Base-by-base conservation (phyloP, 2,329 filamentous ascomycete species). In the Simplicillium sp. region DNA sequence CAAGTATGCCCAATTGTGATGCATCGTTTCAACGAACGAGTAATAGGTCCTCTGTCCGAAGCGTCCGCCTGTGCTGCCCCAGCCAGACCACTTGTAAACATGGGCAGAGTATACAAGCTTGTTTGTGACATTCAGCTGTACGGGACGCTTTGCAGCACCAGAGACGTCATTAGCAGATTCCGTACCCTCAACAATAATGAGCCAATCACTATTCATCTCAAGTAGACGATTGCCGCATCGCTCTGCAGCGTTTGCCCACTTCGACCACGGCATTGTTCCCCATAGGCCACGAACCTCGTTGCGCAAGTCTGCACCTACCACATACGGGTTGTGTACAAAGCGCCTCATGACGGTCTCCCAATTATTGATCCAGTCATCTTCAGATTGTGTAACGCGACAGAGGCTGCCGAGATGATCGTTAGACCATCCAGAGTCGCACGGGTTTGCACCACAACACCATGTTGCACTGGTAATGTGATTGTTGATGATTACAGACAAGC, bases 31-130 rank as follows among this genome's bases (percentile, higher is more conserved):
- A 18, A 68, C 72, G 52, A 84, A 84, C n/a, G 75, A 77, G 11
- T 65, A 61, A 54, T 83, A 84, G 25, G 62, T 62, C 6, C 80
- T 71, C 56, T 73, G 72, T 8, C 73, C 66, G 55, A 79, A 84
- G 4, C 77, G 71, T 3, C 77, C 76, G 25, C 67, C 71, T 45
- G 66, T 54, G 48, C 70, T 75, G 31, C 79, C 78, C 81, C 80
- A 84, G 41, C 81, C 80, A 13, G 77, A 82, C 80, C 80, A 84
- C 28, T 68, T 65, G 55, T 84, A 84, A 16, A 83, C 78, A 55
- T 84, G 80, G 2, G 77, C 71, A 44, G 77, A 80, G 61, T 84
- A 84, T 28, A 84, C 79, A 18, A 84, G 66, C 17, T 69, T 65
- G 50, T 75, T 56, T 7, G 67, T 59, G 7, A 77, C 55, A 43